Conservation (phyloP, 139 green algal species). For the Zygnema circumcarinatum region DNA sequence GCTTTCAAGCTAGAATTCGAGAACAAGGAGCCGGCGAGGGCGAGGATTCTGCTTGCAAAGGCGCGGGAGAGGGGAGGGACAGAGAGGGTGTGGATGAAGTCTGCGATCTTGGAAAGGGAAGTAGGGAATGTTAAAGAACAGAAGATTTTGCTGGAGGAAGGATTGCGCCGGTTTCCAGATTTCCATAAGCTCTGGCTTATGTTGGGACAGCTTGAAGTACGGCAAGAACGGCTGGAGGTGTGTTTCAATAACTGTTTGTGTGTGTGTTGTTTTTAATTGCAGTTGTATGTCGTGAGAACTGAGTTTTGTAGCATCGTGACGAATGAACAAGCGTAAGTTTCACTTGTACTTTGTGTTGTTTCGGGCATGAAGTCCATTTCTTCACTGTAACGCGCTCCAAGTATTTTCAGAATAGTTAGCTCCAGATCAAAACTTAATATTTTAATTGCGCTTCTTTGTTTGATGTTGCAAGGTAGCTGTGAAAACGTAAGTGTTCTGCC, state of each 20-base stretch:
- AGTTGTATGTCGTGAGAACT: too few species aligned
- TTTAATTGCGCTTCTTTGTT: too few species aligned
- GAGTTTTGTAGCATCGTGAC: neutral
- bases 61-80: conserved; percentile 76
- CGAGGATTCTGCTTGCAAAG: conserved; percentile 72
- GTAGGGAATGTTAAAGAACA: conserved; percentile 74
- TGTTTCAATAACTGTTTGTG: conserved; percentile 20
- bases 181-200: conserved; percentile 95
- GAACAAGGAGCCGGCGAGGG: conserved; percentile 84
- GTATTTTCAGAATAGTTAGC: too few species aligned
- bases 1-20: conserved; percentile 99
- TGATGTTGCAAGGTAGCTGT: too few species aligned
- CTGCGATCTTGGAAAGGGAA: conserved; percentile 90
- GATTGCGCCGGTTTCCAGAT: conserved; percentile 76
- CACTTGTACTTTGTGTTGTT: too few species aligned
- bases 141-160: conserved; percentile 74
- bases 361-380: too few species aligned
- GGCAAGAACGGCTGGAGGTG: conserved; percentile 38
- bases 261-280: too few species aligned
- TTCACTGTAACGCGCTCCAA: too few species aligned
- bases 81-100: conserved; percentile 97
- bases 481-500: too few species aligned
- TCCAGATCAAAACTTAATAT: too few species aligned
- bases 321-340: too few species aligned
- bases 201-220: conserved; percentile 90